Evolutionary conservation across 805 yeast genomes (phyloP).

Genomic region (Wickerhamiella spandovensis): DNA sequence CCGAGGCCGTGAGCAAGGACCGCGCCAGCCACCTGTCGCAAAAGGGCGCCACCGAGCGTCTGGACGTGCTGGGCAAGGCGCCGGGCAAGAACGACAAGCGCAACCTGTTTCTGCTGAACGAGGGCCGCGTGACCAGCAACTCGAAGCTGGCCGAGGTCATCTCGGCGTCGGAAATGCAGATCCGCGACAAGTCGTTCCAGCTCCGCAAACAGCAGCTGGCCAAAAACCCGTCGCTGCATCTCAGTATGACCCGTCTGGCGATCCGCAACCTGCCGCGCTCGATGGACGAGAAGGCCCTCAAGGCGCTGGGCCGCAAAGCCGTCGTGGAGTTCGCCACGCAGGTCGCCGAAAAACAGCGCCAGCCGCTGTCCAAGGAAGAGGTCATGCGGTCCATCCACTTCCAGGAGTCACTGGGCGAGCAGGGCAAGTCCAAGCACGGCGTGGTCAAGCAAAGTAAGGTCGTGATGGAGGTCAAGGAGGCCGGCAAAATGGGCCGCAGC

Average conservation of each 20-base stretch:
- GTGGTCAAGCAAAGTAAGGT: constrained; percentile 89
- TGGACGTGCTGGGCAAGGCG: constrained; percentile 65
- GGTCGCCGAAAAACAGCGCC: constrained; percentile 60
- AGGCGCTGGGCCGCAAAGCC: constrained; percentile 87
- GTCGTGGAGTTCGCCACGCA: constrained; percentile 90
- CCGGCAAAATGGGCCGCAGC: constrained; percentile 77
- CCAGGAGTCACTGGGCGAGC: constrained; percentile 37
- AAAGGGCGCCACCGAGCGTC: constrained; percentile 57
- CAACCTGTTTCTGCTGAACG: constrained; percentile 74
- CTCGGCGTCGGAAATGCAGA: constrained; percentile 60
- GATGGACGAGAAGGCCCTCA: constrained; percentile 75
- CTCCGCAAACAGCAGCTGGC: constrained; percentile 80
- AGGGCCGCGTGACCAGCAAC: constrained; percentile 76
- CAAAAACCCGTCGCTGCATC: constrained; percentile 80
- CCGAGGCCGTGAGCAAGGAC: constrained; percentile 76
- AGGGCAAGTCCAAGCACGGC: constrained; percentile 59
- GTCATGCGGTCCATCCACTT: constrained; percentile 60
- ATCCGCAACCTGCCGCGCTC: constrained; percentile 88
- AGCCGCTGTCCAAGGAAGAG: constrained; percentile 83
- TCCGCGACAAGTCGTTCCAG: constrained; percentile 77
- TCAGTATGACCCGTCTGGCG: constrained; percentile 91
- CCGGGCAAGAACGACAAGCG: constrained; percentile 73
- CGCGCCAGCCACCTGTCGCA: constrained; percentile 66
- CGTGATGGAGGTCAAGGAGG: constrained; percentile 80
- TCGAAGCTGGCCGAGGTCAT: constrained; percentile 65